Base-by-base conservation (phyloP, 306 rosid genomes). In the Cicer chorassanicum region DNA sequence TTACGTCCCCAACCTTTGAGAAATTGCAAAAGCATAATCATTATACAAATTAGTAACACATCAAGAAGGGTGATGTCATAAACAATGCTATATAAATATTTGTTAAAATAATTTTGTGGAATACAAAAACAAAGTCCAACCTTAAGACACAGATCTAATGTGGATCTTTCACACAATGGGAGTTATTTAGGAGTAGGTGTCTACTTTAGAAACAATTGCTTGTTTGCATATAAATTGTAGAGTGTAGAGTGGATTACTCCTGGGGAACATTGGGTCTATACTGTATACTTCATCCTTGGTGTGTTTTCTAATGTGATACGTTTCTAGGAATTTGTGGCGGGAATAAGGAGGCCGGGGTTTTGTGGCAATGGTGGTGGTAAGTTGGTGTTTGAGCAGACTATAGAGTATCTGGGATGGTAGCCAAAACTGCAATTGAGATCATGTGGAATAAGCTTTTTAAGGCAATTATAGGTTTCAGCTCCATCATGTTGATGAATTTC, bases 11-110 rank as follows among this genome's bases (percentile, higher is more conserved):
- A 43, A 50, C 73, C 80, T 62, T 63, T 1, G 40, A 79, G 15
- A 80, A 82, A 49, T 79, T 80, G 12, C 82, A 79, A 48, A 44
- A 53, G 18, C 39, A 46, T 61, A 70, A 63, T 19, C 2, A 48
- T 15, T 15, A 65, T 43, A 75, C 57, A 51, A 62, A 44, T 66
- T 16, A 36, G 10, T 45, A 70, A 46, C 12, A 13, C 0, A n/a
- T 66, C 55, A 44, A 44, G 9, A 36, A 8, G 71, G 34, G 34
- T 43, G 45, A 51, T n/a, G 19, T 36, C 61, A 13, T 3, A n/a
- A 63, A 9, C 43, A 73, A 45, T 63, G 54, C 7, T 77, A 5
- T 45, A 38, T 67, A 9, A 21, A 9, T 34, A 66, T 42, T 45
- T 73, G 65, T 61, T 41, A 18, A 21, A 1, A 12, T 46, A 11